Evolutionary conservation across 345 rosid genomes (phyloP).

Genomic region (Eucalyptus regnans): DNA sequence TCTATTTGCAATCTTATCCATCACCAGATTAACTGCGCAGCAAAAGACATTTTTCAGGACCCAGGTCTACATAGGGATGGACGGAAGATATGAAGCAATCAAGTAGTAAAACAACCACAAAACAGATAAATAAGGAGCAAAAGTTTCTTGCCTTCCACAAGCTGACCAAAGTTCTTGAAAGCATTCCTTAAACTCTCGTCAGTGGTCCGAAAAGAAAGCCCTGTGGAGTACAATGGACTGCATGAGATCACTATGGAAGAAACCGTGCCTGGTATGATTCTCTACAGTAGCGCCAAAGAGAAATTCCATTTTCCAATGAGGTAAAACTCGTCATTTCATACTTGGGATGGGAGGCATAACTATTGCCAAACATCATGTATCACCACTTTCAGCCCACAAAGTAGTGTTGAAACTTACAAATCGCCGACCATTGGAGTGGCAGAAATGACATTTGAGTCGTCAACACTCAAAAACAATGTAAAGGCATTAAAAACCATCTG

Average conservation of each 20-base stretch:
- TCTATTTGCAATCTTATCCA: conserved; percentile 73
- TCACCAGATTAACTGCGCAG: conserved; percentile 53
- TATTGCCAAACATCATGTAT: neutral
- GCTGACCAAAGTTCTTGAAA: conserved; percentile 54
- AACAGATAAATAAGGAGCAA: neutral
- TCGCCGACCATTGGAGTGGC: neutral
- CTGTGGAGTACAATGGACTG: conserved; percentile 10
- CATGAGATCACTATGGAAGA: neutral
- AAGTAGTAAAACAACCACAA: neutral
- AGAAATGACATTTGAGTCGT: neutral
- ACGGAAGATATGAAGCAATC: neutral
- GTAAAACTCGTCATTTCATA: neutral
- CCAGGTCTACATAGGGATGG: neutral
- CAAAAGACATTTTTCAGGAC: neutral
- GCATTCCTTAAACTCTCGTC: conserved; percentile 62
- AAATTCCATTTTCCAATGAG: neutral
- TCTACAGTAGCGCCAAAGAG: neutral
- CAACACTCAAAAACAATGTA: neutral
- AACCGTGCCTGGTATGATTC: neutral
- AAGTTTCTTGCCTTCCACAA: conserved; percentile 34
- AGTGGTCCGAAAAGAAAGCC: conserved; percentile 73
- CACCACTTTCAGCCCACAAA: neutral
- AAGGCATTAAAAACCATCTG: neutral
- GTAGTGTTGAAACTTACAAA: neutral
- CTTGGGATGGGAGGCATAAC: neutral